Conservation (phyloP, 805 yeast genomes). For the Yamadazyma philogaea region DNA sequence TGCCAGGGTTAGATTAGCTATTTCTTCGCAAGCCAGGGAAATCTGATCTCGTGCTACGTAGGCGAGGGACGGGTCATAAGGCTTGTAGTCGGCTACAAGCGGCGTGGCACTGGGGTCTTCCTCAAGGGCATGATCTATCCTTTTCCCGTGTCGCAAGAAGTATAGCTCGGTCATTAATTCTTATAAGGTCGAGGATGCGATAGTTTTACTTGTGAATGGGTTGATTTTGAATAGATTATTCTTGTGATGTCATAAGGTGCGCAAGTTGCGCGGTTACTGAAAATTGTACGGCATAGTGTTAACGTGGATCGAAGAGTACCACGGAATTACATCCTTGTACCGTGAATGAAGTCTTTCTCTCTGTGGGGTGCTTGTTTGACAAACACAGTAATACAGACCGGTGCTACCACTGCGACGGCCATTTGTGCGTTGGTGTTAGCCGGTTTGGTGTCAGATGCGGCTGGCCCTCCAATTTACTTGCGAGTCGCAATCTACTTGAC, state of each 20-base stretch:
- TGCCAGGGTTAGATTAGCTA: constrained; percentile 20
- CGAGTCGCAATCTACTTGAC: not conserved
- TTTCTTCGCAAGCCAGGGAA: constrained; percentile 26
- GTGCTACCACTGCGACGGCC: not conserved
- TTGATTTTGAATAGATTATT: not conserved
- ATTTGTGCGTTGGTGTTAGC: not conserved
- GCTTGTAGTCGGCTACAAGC: constrained; percentile 23
- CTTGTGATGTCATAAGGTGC: constrained; percentile 9
- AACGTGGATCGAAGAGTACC: too few species aligned
- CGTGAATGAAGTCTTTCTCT: not conserved
- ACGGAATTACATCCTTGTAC: not conserved
- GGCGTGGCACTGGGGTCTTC: constrained; percentile 26
- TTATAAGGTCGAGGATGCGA: not conserved
- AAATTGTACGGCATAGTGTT: too few species aligned
- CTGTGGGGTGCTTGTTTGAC: not conserved
- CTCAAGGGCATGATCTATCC: constrained; percentile 36
- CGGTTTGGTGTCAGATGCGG: not conserved
- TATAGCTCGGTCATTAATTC: constrained; percentile 38
- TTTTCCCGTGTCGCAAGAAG: constrained; percentile 43
- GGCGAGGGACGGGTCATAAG: constrained; percentile 40
- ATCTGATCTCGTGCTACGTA: constrained; percentile 26
- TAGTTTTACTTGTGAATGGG: constrained; percentile 2
- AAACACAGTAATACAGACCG: not conserved
- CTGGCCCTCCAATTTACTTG: not conserved
- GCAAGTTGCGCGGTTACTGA: constrained; percentile 3